A percentile compares a stretch with the other conserved stretches of the same genome.
Conservation (phyloP, 1,139 yeast species). For the Geotrichum reessii region DNA sequence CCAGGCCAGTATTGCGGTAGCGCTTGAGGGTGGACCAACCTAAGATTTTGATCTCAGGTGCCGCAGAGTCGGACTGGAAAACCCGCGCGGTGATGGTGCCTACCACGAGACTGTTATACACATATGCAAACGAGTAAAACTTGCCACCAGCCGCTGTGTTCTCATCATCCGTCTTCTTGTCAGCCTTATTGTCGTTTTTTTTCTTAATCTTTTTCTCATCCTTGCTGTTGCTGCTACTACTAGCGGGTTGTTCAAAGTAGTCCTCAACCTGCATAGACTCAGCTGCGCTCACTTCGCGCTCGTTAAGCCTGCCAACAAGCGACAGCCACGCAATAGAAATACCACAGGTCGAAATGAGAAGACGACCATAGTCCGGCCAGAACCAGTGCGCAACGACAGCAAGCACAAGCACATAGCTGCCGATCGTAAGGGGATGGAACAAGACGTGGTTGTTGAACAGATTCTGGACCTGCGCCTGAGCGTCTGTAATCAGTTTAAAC, state of each 20-base stretch:
- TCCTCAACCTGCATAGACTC: constrained; percentile 15
- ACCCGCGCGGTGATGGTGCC: constrained; percentile 21
- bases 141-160: constrained; percentile 6
- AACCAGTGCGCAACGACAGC: neutral
- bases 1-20: constrained; percentile 28
- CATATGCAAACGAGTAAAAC: constrained; percentile 21
- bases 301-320: constrained; percentile 22
- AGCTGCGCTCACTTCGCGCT: constrained; percentile 17
- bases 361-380: constrained; percentile 16
- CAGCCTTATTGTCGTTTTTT: neutral
- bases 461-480: constrained; percentile 25
- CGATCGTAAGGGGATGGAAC: constrained; percentile 9
- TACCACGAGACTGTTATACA: constrained; percentile 23
- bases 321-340: constrained; percentile 22
- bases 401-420: constrained; percentile 10
- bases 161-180: neutral
- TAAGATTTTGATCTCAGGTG: constrained; percentile 16
- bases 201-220: neutral
- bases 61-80: constrained; percentile 4
- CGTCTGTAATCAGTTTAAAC: constrained; percentile 24
- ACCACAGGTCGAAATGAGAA: constrained; percentile 20
- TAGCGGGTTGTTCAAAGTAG: neutral
- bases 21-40: constrained; percentile 26
- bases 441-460: constrained; percentile 23
- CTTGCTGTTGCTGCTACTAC: neutral